phyloP scores from a whole-genome alignment of 352 stramenopile genomes.

The Phytophthora idaei region DNA sequence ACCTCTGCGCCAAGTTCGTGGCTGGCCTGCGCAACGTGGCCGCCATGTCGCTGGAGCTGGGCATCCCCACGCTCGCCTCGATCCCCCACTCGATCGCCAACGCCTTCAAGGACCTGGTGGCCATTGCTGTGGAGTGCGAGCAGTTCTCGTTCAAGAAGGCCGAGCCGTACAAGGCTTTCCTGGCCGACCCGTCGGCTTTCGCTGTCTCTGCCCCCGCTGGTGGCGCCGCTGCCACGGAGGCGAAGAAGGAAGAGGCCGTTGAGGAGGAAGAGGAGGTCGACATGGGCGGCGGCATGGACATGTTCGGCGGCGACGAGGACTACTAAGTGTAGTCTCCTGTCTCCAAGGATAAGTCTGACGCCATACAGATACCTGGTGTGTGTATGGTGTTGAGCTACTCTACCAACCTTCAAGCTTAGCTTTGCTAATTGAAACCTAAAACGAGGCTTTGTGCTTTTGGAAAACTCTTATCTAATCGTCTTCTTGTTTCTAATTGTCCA shows the following conservation, averaged over 20 bases:
- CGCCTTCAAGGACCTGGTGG: conserved; percentile 98
- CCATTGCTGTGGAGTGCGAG: conserved; percentile 95
- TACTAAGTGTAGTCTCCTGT: conserved; percentile 54
- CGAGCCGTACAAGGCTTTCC: conserved; percentile 96
- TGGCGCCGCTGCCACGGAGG: conserved; percentile 69
- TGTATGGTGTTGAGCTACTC: conserved; percentile 10
- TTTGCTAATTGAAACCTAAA: conserved; percentile 33
- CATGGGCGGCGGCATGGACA: conserved; percentile 88
- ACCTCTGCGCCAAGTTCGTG: conserved; percentile 97
- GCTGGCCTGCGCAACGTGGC: conserved; percentile 94
- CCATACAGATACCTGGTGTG: conserved; percentile 6
- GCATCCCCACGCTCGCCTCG: conserved; percentile 97
- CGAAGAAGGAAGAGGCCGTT: conserved; percentile 61
- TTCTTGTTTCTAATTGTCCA: conserved; percentile 3
- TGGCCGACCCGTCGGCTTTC: conserved; percentile 95
- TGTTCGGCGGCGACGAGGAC: conserved; percentile 77
- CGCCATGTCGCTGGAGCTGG: conserved; percentile 95
- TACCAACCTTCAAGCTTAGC: conserved; percentile 18
- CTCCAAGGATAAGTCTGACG: neutral
- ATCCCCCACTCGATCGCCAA: conserved; percentile 99
- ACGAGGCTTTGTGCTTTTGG: conserved; percentile 30
- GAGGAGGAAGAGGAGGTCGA: conserved; percentile 87
- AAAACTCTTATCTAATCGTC: conserved; percentile 2
- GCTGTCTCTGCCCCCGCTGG: conserved; percentile 86
- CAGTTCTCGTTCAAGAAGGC: conserved; percentile 98